Evolutionary conservation across 441 rosid genomes (phyloP), one percentile per base, ranked within the genome.

Genomic region (Euphorbia celastroides): DNA sequence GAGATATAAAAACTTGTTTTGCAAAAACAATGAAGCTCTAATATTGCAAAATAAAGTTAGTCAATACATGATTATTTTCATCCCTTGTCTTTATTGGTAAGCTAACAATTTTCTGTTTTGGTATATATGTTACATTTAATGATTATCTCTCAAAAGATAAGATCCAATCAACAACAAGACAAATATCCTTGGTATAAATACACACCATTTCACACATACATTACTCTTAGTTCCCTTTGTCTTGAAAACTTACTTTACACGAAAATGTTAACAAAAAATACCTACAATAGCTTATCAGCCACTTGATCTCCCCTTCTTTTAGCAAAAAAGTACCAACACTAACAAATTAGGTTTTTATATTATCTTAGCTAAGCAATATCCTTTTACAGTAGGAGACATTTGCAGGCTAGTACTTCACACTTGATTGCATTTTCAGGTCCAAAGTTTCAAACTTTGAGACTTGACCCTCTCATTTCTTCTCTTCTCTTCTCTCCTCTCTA

Each of bases 311-410:
- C 60, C 54, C 74, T 70, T 23, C 67, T 65, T 68, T 73, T 70
- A 57, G 76, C 71, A 74, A 73, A 71, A 73, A 72, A 73, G 73
- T 34, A 79, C 63, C 70, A 71, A 62, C 62, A 62, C 71, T 82
- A 78, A 63, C 78, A 74, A 65, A 69, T 78, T 65, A 70, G 72
- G 75, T 80, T 78, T 74, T 76, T 74, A 73, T 72, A 70, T 74
- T 69, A 72, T 80, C 77, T 70, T 46, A 61, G 30, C 50, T 66
- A 81, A 80, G 81, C 71, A 83, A 76, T 71, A 67, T 70, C 79
- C 80, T 71, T 57, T 70, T 75, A 72, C 73, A 74, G 88, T 62
- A 80, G 36, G 65, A 71, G 70, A 57, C 72, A 79, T 74, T 69
- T 67, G 70, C 79, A 71, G 83, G 76, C 70, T 60, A 76, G 72